Percentiles rank a stretch among this genome's conserved stretches.
Conservation (phyloP, 2,329 filamentous ascomycete species). For the Drechslerella dactyloides region DNA sequence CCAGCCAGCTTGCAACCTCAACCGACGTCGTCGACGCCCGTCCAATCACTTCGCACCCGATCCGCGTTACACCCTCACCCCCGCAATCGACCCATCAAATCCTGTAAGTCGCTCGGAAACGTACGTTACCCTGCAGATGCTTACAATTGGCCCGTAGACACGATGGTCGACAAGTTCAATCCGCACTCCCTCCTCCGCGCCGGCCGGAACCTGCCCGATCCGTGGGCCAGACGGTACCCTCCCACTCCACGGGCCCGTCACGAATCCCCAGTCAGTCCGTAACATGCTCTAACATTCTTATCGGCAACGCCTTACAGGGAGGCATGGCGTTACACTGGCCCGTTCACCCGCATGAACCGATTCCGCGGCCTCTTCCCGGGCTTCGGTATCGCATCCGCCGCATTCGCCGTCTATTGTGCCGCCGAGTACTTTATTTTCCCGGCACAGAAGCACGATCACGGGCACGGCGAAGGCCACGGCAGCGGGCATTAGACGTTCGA, state of each 20-base stretch:
- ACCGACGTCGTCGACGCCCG: slow-evolving; percentile 21
- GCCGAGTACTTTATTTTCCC: slow-evolving; percentile 88
- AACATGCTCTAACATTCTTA: slow-evolving; percentile 5
- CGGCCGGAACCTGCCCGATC: slow-evolving; percentile 45
- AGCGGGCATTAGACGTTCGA: neutral
- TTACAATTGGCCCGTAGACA: slow-evolving; percentile 12
- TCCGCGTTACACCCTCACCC: slow-evolving; percentile 17
- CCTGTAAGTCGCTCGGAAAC: slow-evolving; percentile 19
- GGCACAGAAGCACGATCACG: slow-evolving; percentile 68
- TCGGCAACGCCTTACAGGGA: slow-evolving; percentile 67
- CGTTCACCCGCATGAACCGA: slow-evolving; percentile 85
- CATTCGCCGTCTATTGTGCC: slow-evolving; percentile 85
- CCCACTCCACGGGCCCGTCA: neutral
- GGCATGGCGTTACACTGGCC: slow-evolving; percentile 90
- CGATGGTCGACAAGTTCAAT: slow-evolving; percentile 51
- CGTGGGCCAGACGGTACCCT: slow-evolving; percentile 46
- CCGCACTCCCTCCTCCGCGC: slow-evolving; percentile 49
- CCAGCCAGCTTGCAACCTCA: slow-evolving; percentile 1
- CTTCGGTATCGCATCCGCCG: slow-evolving; percentile 87
- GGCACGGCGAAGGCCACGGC: slow-evolving; percentile 32
- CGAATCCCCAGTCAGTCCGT: neutral
- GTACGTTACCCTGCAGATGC: neutral
- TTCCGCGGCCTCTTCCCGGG: slow-evolving; percentile 88
- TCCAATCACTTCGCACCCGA: slow-evolving; percentile 40
- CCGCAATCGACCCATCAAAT: slow-evolving; percentile 31